These are phyloP conservation scores for Russula lepida DNA, from an alignment of 768 basidiomycete species.

Conservation along the genomic window DNA sequence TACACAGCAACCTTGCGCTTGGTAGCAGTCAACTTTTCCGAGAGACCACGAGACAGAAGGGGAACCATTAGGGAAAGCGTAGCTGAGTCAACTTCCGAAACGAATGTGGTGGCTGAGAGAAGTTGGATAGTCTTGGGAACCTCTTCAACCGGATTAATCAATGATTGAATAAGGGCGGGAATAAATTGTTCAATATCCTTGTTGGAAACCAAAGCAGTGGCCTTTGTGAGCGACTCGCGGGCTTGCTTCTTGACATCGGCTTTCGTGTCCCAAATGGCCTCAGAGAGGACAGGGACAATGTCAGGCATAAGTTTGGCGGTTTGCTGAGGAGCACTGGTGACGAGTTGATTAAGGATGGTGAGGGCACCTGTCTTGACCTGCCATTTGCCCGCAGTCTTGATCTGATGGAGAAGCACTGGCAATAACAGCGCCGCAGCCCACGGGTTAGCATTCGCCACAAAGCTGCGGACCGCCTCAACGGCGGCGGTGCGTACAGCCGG, in stretches of 20 bases:
- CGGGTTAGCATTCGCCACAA: constrained; percentile 72
- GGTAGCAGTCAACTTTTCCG: constrained; percentile 89
- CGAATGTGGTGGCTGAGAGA: constrained; percentile 98
- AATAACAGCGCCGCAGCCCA: constrained; percentile 82
- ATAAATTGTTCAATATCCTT: constrained; percentile 98
- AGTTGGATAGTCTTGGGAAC: constrained; percentile 90
- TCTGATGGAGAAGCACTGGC: constrained; percentile 81
- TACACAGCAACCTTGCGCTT: constrained; percentile 98
- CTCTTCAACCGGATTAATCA: constrained; percentile 99
- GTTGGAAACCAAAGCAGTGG: constrained; percentile 91
- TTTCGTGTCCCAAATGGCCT: constrained; percentile 98
- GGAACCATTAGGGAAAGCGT: constrained; percentile 98
- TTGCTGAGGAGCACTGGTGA: constrained; percentile 72
- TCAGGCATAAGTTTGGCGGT: constrained; percentile 87
- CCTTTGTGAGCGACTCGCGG: constrained; percentile 88
- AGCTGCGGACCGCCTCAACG: constrained; percentile 71
- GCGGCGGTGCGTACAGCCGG: constrained; percentile 80
- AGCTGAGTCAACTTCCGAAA: constrained; percentile 97
- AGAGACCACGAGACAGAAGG: constrained; percentile 86
- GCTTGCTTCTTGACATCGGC: constrained; percentile 98
- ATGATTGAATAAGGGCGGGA: constrained; percentile 93
- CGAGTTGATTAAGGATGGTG: constrained; percentile 76
- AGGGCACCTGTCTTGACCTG: constrained; percentile 90
- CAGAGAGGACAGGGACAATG: constrained; percentile 88
- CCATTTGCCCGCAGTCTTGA: constrained; percentile 96